Evolutionary conservation across 2,329 filamentous ascomycete species (phyloP).

Genomic region (Lachnellula suecica): DNA sequence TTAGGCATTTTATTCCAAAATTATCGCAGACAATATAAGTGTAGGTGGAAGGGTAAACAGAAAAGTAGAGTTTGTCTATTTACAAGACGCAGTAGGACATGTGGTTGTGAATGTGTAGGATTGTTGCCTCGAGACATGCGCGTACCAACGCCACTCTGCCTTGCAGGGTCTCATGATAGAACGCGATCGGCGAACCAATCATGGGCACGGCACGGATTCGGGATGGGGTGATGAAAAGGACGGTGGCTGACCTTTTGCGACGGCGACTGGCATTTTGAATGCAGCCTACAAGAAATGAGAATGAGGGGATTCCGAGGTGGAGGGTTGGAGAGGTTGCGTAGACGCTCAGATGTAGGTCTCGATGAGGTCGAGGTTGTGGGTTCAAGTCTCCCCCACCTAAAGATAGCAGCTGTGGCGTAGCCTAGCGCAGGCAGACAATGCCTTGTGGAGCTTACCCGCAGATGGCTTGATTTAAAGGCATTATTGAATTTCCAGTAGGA

Average conservation of each 20-base stretch:
- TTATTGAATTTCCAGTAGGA: too few species aligned
- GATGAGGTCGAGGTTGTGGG: too few species aligned
- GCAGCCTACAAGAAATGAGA: slow-evolving; percentile 6
- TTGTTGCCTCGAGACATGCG: slow-evolving; percentile 10
- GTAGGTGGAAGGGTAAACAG: not conserved
- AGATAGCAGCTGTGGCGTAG: too few species aligned
- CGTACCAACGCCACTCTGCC: slow-evolving; percentile 7
- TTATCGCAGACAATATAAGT: too few species aligned
- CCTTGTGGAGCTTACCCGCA: too few species aligned
- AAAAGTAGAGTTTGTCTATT: not conserved
- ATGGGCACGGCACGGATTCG: slow-evolving; percentile 6
- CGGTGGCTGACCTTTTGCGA: slow-evolving; percentile 29
- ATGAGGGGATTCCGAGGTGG: not conserved
- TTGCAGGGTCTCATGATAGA: slow-evolving; percentile 13
- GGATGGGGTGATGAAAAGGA: not conserved
- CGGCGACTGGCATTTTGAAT: slow-evolving; percentile 27
- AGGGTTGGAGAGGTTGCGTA: not conserved
- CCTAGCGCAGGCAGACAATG: too few species aligned
- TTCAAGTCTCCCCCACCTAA: too few species aligned
- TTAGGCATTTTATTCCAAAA: slow-evolving; percentile 30
- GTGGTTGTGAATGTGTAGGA: not conserved
- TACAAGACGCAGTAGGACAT: not conserved
- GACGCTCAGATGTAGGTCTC: not conserved
- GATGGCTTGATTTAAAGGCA: too few species aligned
- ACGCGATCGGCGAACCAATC: slow-evolving; percentile 12